A percentile compares a stretch with the other conserved stretches of the same genome.
Conservation (phyloP, 192 early-diverging fungal species). For the Gryganskiella cystojenkinii region DNA sequence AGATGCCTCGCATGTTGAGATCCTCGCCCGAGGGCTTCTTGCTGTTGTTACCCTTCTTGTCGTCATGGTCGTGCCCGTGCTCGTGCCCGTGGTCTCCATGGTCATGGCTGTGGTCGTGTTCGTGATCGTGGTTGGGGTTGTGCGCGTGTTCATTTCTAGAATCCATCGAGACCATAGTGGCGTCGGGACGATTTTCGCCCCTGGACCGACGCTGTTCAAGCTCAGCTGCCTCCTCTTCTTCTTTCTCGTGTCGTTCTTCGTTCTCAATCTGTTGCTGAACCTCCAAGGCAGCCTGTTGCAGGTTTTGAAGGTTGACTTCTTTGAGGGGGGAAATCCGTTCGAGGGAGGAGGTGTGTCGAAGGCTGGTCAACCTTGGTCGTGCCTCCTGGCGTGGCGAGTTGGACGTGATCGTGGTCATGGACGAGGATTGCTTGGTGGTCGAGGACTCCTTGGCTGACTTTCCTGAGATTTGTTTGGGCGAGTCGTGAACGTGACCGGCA, state of each 20-base stretch:
- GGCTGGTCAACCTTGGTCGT: not conserved
- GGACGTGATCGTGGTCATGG: no score
- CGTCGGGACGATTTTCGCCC: not conserved
- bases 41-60: conserved; percentile 15
- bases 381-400: not conserved
- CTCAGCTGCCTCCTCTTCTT: not conserved
- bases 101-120: not conserved
- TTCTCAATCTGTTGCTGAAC: conserved; percentile 36
- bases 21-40: conserved; percentile 54
- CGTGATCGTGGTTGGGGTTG: conserved; percentile 7
- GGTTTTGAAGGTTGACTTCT: conserved; percentile 25
- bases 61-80: conserved; percentile 39
- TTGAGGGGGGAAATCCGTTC: conserved; percentile 35
- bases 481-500: conserved; percentile 63
- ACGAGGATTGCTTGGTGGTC: no score
- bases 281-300: conserved; percentile 28
- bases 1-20: conserved; percentile 73
- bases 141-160: no score
- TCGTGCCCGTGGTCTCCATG: conserved; percentile 10
- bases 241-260: conserved; percentile 7
- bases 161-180: conserved; percentile 14
- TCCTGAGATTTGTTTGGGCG: conserved; percentile 29
- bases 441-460: conserved; percentile 1
- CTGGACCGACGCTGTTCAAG: not conserved
- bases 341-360: conserved; percentile 26